These are phyloP conservation scores for Gelatoporia subvermispora DNA, from an alignment of 768 basidiomycete species.

Conservation along the genomic window DNA sequence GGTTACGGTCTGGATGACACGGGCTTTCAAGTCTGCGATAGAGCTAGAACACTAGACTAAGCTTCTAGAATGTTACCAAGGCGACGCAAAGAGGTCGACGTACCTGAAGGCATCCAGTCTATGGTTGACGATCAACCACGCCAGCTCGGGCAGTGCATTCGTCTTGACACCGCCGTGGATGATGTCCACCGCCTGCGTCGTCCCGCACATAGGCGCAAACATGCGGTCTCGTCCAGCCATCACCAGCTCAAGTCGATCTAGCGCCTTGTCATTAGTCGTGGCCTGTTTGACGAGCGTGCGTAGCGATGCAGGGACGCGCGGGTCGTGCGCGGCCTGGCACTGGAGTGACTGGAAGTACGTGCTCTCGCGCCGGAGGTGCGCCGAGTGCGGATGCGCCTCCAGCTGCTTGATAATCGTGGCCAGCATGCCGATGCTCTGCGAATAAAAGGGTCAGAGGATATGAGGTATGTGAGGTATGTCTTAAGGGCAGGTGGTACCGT, in stretches of 20 bases:
- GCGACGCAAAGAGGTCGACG: not conserved
- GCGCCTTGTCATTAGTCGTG: constrained; percentile 41
- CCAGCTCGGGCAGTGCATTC: constrained; percentile 80
- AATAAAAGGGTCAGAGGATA: constrained; percentile 2
- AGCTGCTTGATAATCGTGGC: constrained; percentile 61
- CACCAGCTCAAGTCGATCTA: constrained; percentile 33
- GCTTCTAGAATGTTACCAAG: constrained; percentile 12
- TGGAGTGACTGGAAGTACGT: constrained; percentile 56
- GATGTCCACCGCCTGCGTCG: constrained; percentile 77
- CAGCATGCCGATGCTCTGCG: constrained; percentile 46
- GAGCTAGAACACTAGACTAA: constrained; percentile 27
- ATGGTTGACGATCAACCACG: constrained; percentile 68
- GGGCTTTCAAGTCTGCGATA: constrained; percentile 40
- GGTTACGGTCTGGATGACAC: constrained; percentile 46
- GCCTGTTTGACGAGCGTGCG: constrained; percentile 46
- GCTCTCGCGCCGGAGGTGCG: constrained; percentile 47
- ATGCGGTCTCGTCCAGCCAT: constrained; percentile 34
- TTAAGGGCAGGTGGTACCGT: constrained; percentile 43
- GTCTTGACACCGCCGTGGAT: constrained; percentile 30
- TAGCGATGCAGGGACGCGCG: constrained; percentile 43
- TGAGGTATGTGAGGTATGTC: constrained; percentile 13
- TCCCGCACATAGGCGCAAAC: constrained; percentile 44
- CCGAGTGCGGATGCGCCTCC: constrained; percentile 59
- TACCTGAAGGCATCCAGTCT: constrained; percentile 43
- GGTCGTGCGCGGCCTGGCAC: constrained; percentile 61